phyloP scores from a whole-genome alignment of 2,329 filamentous ascomycete genomes.

The Penicillium hesseltinei region DNA sequence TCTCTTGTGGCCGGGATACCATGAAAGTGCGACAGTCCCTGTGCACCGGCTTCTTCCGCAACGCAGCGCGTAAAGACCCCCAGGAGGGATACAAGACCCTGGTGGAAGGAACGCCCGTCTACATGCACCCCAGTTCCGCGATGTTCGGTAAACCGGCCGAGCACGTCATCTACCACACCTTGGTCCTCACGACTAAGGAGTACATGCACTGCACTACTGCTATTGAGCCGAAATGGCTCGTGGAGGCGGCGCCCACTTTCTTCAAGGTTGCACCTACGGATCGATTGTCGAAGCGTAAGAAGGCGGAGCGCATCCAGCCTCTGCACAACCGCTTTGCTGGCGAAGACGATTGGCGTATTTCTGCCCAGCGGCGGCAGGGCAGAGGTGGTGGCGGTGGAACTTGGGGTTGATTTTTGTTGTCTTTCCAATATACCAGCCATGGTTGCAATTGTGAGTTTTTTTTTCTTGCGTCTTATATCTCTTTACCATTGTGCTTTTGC shows the following conservation, averaged over 20 bases:
- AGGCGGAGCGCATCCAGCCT: slow-evolving; percentile 91
- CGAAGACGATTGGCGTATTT: slow-evolving; percentile 93
- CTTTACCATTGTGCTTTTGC: not conserved
- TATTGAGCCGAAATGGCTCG: slow-evolving; percentile 91
- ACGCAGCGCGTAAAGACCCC: slow-evolving; percentile 89
- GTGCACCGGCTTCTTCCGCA: slow-evolving; percentile 93
- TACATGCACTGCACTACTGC: slow-evolving; percentile 95
- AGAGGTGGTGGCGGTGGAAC: slow-evolving; percentile 86
- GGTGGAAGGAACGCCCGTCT: slow-evolving; percentile 90
- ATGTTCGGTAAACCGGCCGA: slow-evolving; percentile 95
- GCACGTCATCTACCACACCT: slow-evolving; percentile 84
- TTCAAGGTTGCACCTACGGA: slow-evolving; percentile 95
- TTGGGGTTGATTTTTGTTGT: slow-evolving; percentile 60
- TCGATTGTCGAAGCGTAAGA: slow-evolving; percentile 82
- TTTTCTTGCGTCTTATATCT: not conserved
- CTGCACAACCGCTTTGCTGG: slow-evolving; percentile 88
- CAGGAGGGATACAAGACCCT: slow-evolving; percentile 97
- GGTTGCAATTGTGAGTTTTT: not conserved
- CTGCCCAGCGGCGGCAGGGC: slow-evolving; percentile 79
- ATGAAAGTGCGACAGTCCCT: slow-evolving; percentile 83
- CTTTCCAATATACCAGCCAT: slow-evolving; percentile 3
- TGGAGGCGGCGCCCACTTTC: slow-evolving; percentile 96
- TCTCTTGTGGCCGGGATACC: slow-evolving; percentile 84
- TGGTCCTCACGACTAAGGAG: slow-evolving; percentile 67
- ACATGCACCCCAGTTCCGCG: slow-evolving; percentile 86